Conservation (phyloP, 1,139 yeast genomes). For the Debaryomyces psychrophilus region DNA sequence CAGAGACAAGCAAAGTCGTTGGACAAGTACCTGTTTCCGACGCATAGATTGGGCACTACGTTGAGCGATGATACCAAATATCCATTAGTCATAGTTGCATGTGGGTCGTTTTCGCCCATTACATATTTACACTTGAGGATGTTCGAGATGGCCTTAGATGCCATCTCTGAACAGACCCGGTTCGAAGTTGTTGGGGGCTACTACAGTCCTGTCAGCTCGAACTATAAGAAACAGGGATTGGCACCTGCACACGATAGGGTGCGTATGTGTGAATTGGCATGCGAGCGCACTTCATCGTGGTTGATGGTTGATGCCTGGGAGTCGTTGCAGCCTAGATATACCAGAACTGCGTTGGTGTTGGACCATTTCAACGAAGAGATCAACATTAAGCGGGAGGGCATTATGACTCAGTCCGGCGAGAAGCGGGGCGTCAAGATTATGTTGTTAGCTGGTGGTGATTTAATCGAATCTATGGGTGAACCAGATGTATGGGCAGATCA, state of each 20-base stretch:
- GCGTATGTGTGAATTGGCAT: constrained; percentile 96
- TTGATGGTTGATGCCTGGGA: constrained; percentile 99
- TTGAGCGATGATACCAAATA: constrained; percentile 75
- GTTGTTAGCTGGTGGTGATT: constrained; percentile 97
- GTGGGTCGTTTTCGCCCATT: constrained; percentile 96
- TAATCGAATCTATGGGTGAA: constrained; percentile 99
- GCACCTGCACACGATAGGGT: constrained; percentile 90
- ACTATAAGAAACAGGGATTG: constrained; percentile 89
- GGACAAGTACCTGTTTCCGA: constrained; percentile 75
- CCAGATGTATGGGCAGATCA: constrained; percentile 99
- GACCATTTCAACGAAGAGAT: constrained; percentile 97
- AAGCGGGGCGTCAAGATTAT: constrained; percentile 88
- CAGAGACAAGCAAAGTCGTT: constrained; percentile 79
- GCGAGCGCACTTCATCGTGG: constrained; percentile 97
- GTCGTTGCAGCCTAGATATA: constrained; percentile 85
- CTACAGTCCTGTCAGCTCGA: constrained; percentile 96
- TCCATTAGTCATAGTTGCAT: constrained; percentile 93
- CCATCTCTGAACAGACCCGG: constrained; percentile 88
- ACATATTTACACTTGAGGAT: constrained; percentile 92
- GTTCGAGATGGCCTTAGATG: constrained; percentile 98
- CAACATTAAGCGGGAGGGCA: constrained; percentile 86
- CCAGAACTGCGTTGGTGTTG: constrained; percentile 91
- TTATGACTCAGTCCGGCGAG: constrained; percentile 71
- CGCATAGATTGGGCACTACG: constrained; percentile 76
- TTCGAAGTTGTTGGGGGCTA: constrained; percentile 97